These are phyloP conservation scores for Ochromonas danica DNA, from an alignment of 108 stramenopile species.

Conservation along the genomic window DNA sequence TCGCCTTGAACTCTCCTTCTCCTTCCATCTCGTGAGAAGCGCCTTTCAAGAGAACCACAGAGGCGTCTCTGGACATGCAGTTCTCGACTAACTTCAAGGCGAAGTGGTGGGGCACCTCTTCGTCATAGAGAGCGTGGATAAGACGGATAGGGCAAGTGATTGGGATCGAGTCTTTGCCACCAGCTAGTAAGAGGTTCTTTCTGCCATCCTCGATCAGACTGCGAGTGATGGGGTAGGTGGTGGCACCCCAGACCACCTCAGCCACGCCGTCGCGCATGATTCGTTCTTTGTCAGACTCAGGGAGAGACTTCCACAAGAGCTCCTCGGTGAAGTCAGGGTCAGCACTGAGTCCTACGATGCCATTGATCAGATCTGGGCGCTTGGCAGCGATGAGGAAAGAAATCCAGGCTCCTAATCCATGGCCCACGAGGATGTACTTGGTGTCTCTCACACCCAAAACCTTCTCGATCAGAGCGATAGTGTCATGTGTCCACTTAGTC, in stretches of 20 bases:
- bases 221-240: slow-evolving; percentile 47
- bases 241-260: slow-evolving; percentile 46
- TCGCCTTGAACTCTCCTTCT: not conserved
- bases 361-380: slow-evolving; percentile 36
- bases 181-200: slow-evolving; percentile 48
- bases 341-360: slow-evolving; percentile 45
- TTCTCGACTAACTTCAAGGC: not conserved
- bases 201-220: slow-evolving; percentile 56
- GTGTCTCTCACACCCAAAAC: not conserved
- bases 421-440: slow-evolving; percentile 30
- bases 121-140: not conserved
- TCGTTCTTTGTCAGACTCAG: slow-evolving; percentile 42
- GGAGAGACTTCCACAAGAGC: slow-evolving; percentile 51
- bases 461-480: slow-evolving; percentile 9
- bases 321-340: slow-evolving; percentile 64
- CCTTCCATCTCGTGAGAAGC: not conserved
- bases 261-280: slow-evolving; percentile 54
- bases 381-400: slow-evolving; percentile 14
- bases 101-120: not conserved
- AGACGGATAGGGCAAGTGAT: not conserved
- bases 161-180: not conserved
- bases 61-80: not conserved
- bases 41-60: not conserved
- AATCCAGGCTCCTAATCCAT: slow-evolving; percentile 40
- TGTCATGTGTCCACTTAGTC: slow-evolving; percentile 26